Percentiles rank a stretch among this genome's conserved stretches.
phyloP scores from a whole-genome alignment of 208 protist species.

The Wallacemonas sp. region DNA sequence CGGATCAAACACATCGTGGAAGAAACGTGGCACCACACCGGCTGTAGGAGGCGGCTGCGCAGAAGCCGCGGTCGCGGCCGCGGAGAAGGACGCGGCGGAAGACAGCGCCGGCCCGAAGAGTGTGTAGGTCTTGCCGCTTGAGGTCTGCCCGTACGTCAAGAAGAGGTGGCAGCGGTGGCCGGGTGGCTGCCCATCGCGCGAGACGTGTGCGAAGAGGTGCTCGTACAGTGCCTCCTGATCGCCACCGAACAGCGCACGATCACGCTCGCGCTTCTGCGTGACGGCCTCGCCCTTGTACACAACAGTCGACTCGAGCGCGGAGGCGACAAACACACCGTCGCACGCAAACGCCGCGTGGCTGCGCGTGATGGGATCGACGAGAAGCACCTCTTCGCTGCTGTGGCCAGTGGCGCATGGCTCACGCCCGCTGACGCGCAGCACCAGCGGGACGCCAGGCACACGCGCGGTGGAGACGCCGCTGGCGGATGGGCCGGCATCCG shows the following conservation, averaged over 20 bases:
- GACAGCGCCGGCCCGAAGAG: constrained; percentile 49
- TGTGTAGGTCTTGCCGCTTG: constrained; percentile 83
- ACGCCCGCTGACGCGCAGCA: constrained; percentile 15
- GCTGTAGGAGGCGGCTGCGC: constrained; percentile 7
- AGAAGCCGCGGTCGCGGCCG: neutral
- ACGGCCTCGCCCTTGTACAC: neutral
- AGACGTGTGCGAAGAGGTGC: constrained; percentile 3
- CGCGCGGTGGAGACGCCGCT: neutral
- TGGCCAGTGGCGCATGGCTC: neutral
- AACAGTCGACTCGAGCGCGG: constrained; percentile 1
- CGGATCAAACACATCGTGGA: constrained; percentile 40
- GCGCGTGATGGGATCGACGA: constrained; percentile 36
- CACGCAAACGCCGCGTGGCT: constrained; percentile 43
- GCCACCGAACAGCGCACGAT: constrained; percentile 3
- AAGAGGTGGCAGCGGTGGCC: constrained; percentile 22
- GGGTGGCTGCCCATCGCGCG: neutral
- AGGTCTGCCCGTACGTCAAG: constrained; percentile 86
- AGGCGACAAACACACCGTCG: constrained; percentile 33
- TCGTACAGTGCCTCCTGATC: constrained; percentile 38
- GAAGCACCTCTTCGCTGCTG: constrained; percentile 15
- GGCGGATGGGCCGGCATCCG: neutral
- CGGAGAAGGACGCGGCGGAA: neutral
- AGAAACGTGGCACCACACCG: constrained; percentile 62
- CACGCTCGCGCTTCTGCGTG: neutral
- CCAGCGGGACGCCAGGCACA: constrained; percentile 23